A percentile compares a stretch with the other conserved stretches of the same genome.
These are phyloP conservation scores for Boletus bicolor DNA, from an alignment of 768 basidiomycete genomes.

Conservation along the genomic window DNA sequence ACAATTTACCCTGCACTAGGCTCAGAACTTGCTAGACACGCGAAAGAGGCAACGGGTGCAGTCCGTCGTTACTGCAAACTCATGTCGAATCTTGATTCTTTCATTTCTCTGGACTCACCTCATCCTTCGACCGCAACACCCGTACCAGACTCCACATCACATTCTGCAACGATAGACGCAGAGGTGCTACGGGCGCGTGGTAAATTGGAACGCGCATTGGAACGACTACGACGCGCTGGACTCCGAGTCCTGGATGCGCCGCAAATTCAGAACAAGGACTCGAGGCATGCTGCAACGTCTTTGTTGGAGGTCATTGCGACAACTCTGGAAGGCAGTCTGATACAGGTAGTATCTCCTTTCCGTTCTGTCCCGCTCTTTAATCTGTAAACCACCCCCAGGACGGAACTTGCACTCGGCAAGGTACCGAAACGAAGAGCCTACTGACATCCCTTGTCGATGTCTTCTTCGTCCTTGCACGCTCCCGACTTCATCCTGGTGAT, in stretches of 20 bases:
- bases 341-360: constrained; percentile 26
- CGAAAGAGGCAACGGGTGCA: constrained; percentile 14
- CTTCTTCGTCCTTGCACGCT: constrained; percentile 51
- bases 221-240: constrained; percentile 51
- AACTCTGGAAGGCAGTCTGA: constrained; percentile 31
- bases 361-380: background rate
- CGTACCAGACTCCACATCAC: background rate
- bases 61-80: constrained; percentile 22
- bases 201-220: constrained; percentile 61
- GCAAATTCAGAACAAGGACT: constrained; percentile 7
- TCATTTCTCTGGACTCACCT: background rate
- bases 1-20: constrained; percentile 1
- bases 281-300: constrained; percentile 12
- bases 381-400: constrained; percentile 1
- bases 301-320: constrained; percentile 39
- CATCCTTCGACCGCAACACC: background rate
- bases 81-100: constrained; percentile 9
- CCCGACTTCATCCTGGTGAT: constrained; percentile 37
- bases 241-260: constrained; percentile 44
- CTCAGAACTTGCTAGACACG: constrained; percentile 19
- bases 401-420: background rate
- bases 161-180: constrained; percentile 2
- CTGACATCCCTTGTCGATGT: constrained; percentile 52
- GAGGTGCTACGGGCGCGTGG: constrained; percentile 35
- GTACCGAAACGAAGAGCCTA: constrained; percentile 31